phyloP scores from a whole-genome alignment of 73 alveolate species.

The Tetrahymena malaccensis region DNA sequence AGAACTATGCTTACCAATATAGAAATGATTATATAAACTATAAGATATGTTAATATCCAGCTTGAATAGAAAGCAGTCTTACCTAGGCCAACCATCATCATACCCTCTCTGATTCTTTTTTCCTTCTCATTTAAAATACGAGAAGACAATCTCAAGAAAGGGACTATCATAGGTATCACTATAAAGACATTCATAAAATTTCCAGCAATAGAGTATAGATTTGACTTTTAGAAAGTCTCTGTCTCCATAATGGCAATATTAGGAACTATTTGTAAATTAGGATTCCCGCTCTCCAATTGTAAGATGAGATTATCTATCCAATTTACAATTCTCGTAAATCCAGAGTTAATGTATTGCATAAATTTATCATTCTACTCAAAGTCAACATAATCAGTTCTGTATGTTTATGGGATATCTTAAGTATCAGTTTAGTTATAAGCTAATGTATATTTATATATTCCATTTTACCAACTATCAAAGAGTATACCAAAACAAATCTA shows the following conservation, averaged over 20 bases:
- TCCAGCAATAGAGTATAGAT: conserved; percentile 3
- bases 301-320: conserved; percentile 24
- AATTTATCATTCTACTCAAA: neutral
- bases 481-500: neutral
- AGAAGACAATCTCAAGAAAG: conserved; percentile 26
- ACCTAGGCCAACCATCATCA: conserved; percentile 96
- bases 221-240: conserved; percentile 10
- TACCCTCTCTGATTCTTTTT: conserved; percentile 89
- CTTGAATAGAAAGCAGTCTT: conserved; percentile 85
- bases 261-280: neutral
- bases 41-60: conserved; percentile 70
- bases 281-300: neutral
- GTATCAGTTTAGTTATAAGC: neutral
- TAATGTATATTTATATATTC: neutral
- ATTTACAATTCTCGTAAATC: conserved; percentile 1
- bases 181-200: conserved; percentile 10
- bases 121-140: conserved; percentile 72
- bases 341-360: conserved; percentile 2
- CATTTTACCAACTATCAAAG: neutral
- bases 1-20: conserved; percentile 53
- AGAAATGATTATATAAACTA: conserved; percentile 67
- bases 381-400: neutral
- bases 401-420: neutral
- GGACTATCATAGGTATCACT: conserved; percentile 17
- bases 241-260: neutral